Evolutionary conservation across 129 eudicot genomes (phyloP).

Genomic region (Deinandra increscens): DNA sequence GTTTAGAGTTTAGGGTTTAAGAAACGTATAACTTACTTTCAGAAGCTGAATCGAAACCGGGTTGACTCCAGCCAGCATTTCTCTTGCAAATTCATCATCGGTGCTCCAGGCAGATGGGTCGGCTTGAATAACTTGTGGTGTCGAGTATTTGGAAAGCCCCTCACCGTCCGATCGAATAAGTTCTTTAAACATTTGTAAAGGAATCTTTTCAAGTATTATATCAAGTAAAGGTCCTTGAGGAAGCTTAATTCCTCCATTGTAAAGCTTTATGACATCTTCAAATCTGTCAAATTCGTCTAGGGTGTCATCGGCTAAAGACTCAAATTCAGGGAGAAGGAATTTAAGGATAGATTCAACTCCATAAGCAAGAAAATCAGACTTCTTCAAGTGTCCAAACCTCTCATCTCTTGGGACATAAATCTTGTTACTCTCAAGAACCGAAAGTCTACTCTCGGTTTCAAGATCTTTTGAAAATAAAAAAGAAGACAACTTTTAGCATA

Average conservation of each 20-base stretch:
- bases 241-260: constrained; percentile 56
- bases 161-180: constrained; percentile 45
- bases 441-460: constrained; percentile 51
- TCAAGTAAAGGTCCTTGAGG: constrained; percentile 39
- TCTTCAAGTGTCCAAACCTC: constrained; percentile 53
- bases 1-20: no score
- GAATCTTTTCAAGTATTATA: constrained; percentile 35
- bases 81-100: constrained; percentile 62
- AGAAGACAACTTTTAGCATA: no score
- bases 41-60: constrained; percentile 47
- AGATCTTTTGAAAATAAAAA: constrained; percentile 22
- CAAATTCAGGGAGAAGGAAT: constrained; percentile 46
- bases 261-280: constrained; percentile 48
- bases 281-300: constrained; percentile 53
- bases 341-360: constrained; percentile 50
- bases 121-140: constrained; percentile 49
- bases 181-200: constrained; percentile 49
- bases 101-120: constrained; percentile 46
- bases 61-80: constrained; percentile 62
- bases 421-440: constrained; percentile 41
- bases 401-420: constrained; percentile 86
- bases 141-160: constrained; percentile 47
- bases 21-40: constrained; percentile 32
- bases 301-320: constrained; percentile 44
- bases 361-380: constrained; percentile 57